Evolutionary conservation across 164 flowering plant species (phyloP).

Genomic region (Vitis riparia): DNA sequence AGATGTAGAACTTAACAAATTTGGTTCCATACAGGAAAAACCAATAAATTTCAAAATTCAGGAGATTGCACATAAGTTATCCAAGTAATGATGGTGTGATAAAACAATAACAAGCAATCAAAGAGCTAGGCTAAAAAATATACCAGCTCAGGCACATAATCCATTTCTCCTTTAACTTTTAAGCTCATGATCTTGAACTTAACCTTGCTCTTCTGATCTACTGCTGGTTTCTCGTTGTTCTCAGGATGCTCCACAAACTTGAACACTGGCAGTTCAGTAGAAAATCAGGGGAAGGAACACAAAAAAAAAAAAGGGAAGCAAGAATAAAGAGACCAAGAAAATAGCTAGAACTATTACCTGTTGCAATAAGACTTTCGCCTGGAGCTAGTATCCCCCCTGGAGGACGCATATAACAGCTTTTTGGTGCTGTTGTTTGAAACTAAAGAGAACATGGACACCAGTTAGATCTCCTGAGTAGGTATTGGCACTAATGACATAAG

Average conservation of each 20-base stretch:
- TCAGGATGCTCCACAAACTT: conserved; percentile 79
- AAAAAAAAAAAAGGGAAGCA: neutral
- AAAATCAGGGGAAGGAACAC: neutral
- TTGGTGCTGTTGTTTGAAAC: conserved; percentile 71
- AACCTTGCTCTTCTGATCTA: conserved; percentile 62
- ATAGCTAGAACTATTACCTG: conserved; percentile 28
- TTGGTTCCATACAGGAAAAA: no score
- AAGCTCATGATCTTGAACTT: conserved; percentile 81
- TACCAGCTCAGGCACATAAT: conserved; percentile 71
- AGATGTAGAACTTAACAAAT: no score
- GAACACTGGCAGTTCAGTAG: conserved; percentile 44
- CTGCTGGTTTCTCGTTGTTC: conserved; percentile 53
- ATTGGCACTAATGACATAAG: neutral
- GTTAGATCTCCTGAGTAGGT: neutral
- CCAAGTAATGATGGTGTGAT: neutral
- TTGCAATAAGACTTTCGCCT: conserved; percentile 45
- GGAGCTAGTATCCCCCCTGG: conserved; percentile 54
- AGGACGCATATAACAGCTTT: conserved; percentile 56
- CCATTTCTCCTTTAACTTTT: conserved; percentile 63
- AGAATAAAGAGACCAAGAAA: neutral
- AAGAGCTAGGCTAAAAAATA: neutral
- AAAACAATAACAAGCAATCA: neutral
- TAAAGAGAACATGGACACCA: conserved; percentile 7
- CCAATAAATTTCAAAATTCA: no score
- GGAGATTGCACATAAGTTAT: no score